These are phyloP conservation scores for Galerina marginata DNA, from an alignment of 768 basidiomycete species.

Conservation along the genomic window DNA sequence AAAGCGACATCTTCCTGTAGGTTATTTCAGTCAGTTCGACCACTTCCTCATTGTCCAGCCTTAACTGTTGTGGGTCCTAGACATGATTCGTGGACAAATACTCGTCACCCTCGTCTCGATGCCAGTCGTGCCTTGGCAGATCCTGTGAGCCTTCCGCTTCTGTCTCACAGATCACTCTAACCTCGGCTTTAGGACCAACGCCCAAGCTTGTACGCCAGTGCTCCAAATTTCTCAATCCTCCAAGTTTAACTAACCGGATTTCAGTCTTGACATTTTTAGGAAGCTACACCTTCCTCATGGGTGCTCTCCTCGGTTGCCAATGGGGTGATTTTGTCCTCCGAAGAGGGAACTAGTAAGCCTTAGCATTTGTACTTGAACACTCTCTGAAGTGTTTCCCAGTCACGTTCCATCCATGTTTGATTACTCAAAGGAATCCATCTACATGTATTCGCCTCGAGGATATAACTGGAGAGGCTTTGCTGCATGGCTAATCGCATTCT, in stretches of 20 bases:
- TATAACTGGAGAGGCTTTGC: slow-evolving; percentile 22
- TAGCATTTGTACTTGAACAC: too few species aligned
- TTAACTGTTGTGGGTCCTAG: not conserved
- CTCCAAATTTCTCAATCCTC: not conserved
- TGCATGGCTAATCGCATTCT: slow-evolving; percentile 16
- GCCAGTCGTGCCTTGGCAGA: slow-evolving; percentile 21
- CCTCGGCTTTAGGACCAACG: slow-evolving; percentile 5
- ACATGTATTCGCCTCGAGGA: slow-evolving; percentile 16
- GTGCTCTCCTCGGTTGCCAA: slow-evolving; percentile 21
- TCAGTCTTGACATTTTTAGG: slow-evolving; percentile 19
- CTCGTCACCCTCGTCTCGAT: slow-evolving; percentile 19
- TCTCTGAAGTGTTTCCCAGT: not conserved
- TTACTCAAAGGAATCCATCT: slow-evolving; percentile 5
- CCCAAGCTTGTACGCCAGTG: slow-evolving; percentile 11
- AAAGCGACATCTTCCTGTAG: not conserved
- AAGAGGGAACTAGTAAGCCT: slow-evolving; percentile 19
- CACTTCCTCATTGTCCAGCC: not conserved
- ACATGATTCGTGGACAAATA: slow-evolving; percentile 18
- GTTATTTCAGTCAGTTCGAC: slow-evolving; percentile 13
- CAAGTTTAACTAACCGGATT: not conserved
- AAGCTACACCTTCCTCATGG: slow-evolving; percentile 23
- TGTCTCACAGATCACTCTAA: not conserved
- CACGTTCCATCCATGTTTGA: slow-evolving; percentile 22
- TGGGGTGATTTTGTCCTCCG: slow-evolving; percentile 20
- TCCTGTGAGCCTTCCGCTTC: slow-evolving; percentile 9